Conservation (phyloP, 768 basidiomycete species). For the Paxillus rubicundulus region DNA sequence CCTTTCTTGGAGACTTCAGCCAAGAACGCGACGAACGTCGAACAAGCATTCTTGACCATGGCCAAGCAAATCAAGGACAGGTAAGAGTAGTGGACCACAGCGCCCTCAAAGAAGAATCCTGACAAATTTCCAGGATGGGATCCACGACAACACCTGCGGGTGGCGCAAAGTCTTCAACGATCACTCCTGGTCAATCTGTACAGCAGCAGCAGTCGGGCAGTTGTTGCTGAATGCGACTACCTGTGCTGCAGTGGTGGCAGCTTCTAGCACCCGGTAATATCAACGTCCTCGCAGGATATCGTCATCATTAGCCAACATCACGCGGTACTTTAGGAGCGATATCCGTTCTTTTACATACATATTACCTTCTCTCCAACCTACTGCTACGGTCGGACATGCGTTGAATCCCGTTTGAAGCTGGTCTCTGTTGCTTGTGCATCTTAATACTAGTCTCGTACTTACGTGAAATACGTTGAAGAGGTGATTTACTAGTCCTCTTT, state of each 20-base stretch:
- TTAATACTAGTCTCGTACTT: conserved; percentile 18
- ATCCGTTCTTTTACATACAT: conserved; percentile 30
- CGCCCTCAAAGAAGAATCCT: neutral
- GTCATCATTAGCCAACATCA: conserved; percentile 22
- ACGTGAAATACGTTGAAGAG: neutral
- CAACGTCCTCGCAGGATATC: conserved; percentile 21
- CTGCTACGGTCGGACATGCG: conserved; percentile 6
- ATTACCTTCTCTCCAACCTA: conserved; percentile 28
- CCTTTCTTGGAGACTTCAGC: conserved; percentile 99
- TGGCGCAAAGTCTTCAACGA: conserved; percentile 76
- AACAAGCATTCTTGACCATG: conserved; percentile 99
- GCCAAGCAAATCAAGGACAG: conserved; percentile 95
- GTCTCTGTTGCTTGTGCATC: conserved; percentile 20
- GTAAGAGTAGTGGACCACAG: conserved; percentile 36
- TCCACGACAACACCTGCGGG: conserved; percentile 73
- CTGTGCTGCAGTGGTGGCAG: conserved; percentile 15
- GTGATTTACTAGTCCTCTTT: neutral
- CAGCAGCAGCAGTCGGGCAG: conserved; percentile 69
- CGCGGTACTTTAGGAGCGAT: conserved; percentile 31
- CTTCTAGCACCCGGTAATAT: conserved; percentile 15
- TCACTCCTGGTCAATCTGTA: conserved; percentile 82
- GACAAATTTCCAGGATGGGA: conserved; percentile 62
- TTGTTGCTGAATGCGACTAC: conserved; percentile 64
- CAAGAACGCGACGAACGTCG: conserved; percentile 97
- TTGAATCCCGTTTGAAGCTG: conserved; percentile 3